Percentiles rank a stretch among this genome's conserved stretches.
Evolutionary conservation across 2,329 filamentous ascomycete genomes (phyloP).

Genomic region (Claviceps humidiphila): DNA sequence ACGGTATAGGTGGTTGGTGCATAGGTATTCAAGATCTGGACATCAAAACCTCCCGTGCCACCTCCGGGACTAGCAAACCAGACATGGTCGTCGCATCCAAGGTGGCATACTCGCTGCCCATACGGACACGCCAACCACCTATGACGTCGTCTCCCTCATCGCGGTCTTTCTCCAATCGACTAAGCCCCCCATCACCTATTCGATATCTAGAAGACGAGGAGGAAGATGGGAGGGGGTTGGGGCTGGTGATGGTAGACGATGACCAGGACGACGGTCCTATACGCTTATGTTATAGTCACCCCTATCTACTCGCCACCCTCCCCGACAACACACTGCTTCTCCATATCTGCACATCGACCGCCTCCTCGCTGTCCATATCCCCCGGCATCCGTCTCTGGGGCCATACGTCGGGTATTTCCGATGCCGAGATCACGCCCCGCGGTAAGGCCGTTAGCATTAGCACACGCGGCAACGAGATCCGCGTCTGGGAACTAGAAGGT

Average conservation of each 20-base stretch:
- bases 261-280: constrained; percentile 34
- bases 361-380: constrained; percentile 53
- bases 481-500: constrained; percentile 83
- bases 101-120: constrained; percentile 23
- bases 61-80: constrained; percentile 12
- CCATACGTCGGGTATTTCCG: constrained; percentile 79
- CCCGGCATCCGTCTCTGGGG: constrained; percentile 72
- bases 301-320: constrained; percentile 72
- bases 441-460: constrained; percentile 89
- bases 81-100: constrained; percentile 21
- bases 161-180: not conserved
- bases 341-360: constrained; percentile 65
- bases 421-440: constrained; percentile 69
- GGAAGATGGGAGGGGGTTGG: no score
- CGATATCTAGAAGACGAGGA: not conserved
- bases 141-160: constrained; percentile 1
- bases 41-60: constrained; percentile 27
- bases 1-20: constrained; percentile 69
- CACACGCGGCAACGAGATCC: constrained; percentile 60
- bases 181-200: not conserved
- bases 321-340: constrained; percentile 79
- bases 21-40: constrained; percentile 84
- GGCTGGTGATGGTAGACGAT: no score
- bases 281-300: constrained; percentile 59
- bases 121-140: constrained; percentile 12